Conservation (phyloP, 345 rosid species). For the Corchorus olitorius region DNA sequence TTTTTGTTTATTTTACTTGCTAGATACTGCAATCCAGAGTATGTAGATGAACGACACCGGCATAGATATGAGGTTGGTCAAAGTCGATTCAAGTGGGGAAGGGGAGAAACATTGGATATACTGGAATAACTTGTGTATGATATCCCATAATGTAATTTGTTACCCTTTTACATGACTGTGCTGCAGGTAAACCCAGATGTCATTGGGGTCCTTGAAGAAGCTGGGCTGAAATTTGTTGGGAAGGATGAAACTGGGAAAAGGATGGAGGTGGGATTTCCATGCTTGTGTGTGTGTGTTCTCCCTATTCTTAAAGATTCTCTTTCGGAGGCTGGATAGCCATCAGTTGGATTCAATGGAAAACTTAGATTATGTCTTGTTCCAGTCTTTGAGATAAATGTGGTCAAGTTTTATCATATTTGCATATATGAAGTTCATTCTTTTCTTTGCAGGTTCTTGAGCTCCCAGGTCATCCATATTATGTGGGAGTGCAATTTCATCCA, state of each 20-base stretch:
- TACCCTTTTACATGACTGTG: not conserved
- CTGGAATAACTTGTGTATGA: conserved; percentile 1
- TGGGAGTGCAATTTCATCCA: conserved; percentile 93
- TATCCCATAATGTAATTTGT: not conserved
- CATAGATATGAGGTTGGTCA: conserved; percentile 90
- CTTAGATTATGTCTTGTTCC: not conserved
- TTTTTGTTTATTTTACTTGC: conserved; percentile 19
- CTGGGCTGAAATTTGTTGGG: conserved; percentile 90
- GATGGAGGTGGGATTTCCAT: conserved; percentile 64
- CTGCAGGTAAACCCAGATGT: conserved; percentile 84
- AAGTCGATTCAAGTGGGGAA: conserved; percentile 19
- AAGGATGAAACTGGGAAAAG: conserved; percentile 87
- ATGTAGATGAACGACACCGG: conserved; percentile 84
- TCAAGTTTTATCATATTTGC: not conserved
- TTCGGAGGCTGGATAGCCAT: not conserved
- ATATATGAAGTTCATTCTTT: conserved; percentile 7
- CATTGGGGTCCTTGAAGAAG: conserved; percentile 67
- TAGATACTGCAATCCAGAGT: conserved; percentile 67
- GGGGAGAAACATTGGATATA: not conserved
- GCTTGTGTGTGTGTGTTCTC: not conserved
- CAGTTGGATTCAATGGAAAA: not conserved
- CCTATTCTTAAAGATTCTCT: not conserved
- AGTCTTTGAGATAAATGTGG: not conserved
- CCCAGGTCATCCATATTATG: conserved; percentile 73
- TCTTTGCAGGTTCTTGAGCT: conserved; percentile 65